Base-by-base conservation (phyloP, 1,284 basidiomycete species). In the Naganishia sp. region DNA sequence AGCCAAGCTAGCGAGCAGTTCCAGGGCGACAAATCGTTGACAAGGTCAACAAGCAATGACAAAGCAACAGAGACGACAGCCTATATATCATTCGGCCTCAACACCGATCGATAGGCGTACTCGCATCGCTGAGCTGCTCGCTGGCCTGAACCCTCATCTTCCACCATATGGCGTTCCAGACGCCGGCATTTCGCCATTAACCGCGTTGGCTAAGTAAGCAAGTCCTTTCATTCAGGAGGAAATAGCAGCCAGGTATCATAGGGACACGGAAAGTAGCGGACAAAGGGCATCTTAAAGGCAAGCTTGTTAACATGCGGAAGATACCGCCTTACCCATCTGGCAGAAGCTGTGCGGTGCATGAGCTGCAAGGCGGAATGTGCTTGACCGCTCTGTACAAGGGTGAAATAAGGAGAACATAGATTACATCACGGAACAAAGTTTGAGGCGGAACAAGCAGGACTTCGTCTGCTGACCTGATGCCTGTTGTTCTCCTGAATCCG, bases 121-220 rank as follows among this genome's bases (percentile, higher is more conserved):
- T 28, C 28, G 28, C 28, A 21, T 21, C 21, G 21, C 21, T 21
- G 21, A 21, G 21, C 21, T 21, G 21, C 36, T 36, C 36, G 36
- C 36, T 11, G 36, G 36, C 31, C 42, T 15, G 33, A 23, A 3
- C n/a, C 0, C 11, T 10, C n/a, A n/a, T 23, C 13, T 23, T 15
- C 49, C 25, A 25, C 15, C 49, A n/a, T 25, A 25, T 28, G 25
- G 49, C 21, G 18, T 46, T n/a, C 23, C 21, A 55, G 42, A 55
- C 53, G 6, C 53, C 53, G 53, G 53, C 36, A 55, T 55, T 55
- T 55, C 36, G 53, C 53, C 50, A 39, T 39, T 55, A 55, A 7
- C 53, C 53, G 53, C 36, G 33, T 55, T 55, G 31, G 36, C 36
- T 39, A 39, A 39, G 36, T 39, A 39, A 39, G 36, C 36, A 39